Evolutionary conservation across 164 flowering plant species (phyloP).

Genomic region (Tetracentron sinense): DNA sequence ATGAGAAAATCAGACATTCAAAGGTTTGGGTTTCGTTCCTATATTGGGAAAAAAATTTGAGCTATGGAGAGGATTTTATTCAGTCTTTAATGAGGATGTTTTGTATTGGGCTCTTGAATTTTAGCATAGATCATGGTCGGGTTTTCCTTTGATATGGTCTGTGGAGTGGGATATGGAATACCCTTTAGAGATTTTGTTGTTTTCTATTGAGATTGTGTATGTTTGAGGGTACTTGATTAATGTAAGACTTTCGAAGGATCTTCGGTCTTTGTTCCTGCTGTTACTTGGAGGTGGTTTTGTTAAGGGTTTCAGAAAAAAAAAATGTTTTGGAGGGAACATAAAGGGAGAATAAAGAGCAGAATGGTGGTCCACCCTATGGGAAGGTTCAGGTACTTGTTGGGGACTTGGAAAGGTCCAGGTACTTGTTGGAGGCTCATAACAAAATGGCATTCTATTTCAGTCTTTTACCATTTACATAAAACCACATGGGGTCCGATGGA

Average conservation of each 20-base stretch:
- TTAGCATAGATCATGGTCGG: slow-evolving; percentile 12
- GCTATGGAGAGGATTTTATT: neutral
- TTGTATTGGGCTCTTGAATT: neutral
- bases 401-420: no score
- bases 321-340: slow-evolving; percentile 88
- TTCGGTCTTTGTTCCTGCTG: neutral
- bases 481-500: no score
- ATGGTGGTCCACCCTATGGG: slow-evolving; percentile 60
- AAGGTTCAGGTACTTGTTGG: slow-evolving; percentile 77
- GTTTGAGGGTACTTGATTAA: slow-evolving; percentile 24
- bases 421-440: slow-evolving; percentile 91
- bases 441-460: no score
- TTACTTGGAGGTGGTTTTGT: slow-evolving; percentile 4
- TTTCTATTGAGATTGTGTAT: slow-evolving; percentile 10
- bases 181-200: slow-evolving; percentile 11
- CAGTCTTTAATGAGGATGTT: slow-evolving; percentile 1
- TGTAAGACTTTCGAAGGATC: neutral
- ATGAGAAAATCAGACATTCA: no score
- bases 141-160: slow-evolving; percentile 13
- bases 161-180: slow-evolving; percentile 1
- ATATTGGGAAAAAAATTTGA: neutral
- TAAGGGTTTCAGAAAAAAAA: slow-evolving; percentile 5
- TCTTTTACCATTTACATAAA: no score
- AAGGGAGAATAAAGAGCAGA: slow-evolving; percentile 53
- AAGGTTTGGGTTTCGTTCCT: neutral